These are phyloP conservation scores for Trichophyton rubrum DNA, from an alignment of 2,329 filamentous ascomycete species.

Conservation along the genomic window DNA sequence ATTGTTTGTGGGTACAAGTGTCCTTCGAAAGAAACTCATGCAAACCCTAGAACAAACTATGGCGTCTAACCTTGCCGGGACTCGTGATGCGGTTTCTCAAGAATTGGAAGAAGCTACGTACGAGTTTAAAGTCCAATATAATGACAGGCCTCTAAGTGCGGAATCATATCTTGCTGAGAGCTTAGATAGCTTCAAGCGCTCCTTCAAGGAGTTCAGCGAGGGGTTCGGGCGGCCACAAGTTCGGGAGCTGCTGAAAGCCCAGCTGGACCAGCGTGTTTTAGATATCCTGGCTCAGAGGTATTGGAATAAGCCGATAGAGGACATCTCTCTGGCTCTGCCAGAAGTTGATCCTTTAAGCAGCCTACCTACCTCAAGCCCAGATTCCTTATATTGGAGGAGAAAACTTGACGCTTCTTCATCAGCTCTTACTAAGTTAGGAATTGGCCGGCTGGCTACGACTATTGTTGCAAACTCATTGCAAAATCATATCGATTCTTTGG, in stretches of 20 bases:
- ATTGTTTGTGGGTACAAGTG: constrained; percentile 69
- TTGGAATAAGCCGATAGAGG: constrained; percentile 92
- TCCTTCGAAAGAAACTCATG: constrained; percentile 90
- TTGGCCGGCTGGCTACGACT: constrained; percentile 81
- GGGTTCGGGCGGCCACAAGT: constrained; percentile 83
- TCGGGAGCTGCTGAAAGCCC: constrained; percentile 74
- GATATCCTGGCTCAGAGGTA: constrained; percentile 87
- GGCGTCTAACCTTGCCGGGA: constrained; percentile 80
- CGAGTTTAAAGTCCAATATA: constrained; percentile 99
- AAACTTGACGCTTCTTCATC: constrained; percentile 89
- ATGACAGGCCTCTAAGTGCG: constrained; percentile 84
- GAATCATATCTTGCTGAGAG: constrained; percentile 95
- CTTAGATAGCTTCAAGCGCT: constrained; percentile 91
- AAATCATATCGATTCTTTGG: constrained; percentile 64
- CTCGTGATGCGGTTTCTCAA: constrained; percentile 82
- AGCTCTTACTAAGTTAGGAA: constrained; percentile 81
- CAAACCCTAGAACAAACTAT: constrained; percentile 92
- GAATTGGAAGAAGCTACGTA: constrained; percentile 95
- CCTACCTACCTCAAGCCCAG: constrained; percentile 71
- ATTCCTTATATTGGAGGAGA: constrained; percentile 82
- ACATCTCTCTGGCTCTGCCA: constrained; percentile 52
- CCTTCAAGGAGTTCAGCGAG: constrained; percentile 87
- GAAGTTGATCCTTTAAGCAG: constrained; percentile 64
- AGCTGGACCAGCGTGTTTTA: constrained; percentile 87
- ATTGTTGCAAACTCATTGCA: constrained; percentile 85